Evolutionary conservation across 768 basidiomycete genomes (phyloP).

Genomic region (Boletales sp.): DNA sequence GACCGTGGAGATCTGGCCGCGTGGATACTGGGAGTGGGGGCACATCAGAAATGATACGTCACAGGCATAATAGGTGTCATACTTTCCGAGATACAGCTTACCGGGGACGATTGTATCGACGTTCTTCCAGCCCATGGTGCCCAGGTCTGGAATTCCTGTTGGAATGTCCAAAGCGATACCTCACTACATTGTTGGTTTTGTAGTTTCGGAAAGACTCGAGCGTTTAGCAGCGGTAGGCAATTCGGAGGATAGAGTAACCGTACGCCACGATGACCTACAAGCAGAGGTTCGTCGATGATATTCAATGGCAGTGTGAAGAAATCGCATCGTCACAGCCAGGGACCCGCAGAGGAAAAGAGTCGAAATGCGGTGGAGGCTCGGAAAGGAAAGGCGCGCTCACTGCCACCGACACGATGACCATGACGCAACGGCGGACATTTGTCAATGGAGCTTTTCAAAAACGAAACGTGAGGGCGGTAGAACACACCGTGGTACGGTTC

Average conservation of each 20-base stretch:
- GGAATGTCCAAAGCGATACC: constrained; percentile 17
- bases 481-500: constrained; percentile 8
- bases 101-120: constrained; percentile 63
- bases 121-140: constrained; percentile 54
- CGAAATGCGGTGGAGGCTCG: constrained; percentile 32
- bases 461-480: constrained; percentile 8
- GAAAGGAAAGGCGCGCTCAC: constrained; percentile 27
- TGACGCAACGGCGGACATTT: constrained; percentile 20
- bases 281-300: constrained; percentile 15
- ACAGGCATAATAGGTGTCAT: constrained; percentile 32
- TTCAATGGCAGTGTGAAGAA: constrained; percentile 31
- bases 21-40: constrained; percentile 45
- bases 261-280: constrained; percentile 20
- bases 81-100: constrained; percentile 74
- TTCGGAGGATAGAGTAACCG: constrained; percentile 32
- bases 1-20: constrained; percentile 70
- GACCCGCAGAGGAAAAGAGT: constrained; percentile 22
- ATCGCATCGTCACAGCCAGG: constrained; percentile 32
- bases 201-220: constrained; percentile 23
- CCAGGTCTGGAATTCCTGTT: constrained; percentile 27
- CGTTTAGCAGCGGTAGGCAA: constrained; percentile 22
- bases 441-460: constrained; percentile 7
- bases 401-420: constrained; percentile 26
- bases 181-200: constrained; percentile 33
- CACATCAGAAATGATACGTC: constrained; percentile 30